phyloP scores from a whole-genome alignment of 139 green algal genomes.

The Chlamydomonas eustigma region DNA sequence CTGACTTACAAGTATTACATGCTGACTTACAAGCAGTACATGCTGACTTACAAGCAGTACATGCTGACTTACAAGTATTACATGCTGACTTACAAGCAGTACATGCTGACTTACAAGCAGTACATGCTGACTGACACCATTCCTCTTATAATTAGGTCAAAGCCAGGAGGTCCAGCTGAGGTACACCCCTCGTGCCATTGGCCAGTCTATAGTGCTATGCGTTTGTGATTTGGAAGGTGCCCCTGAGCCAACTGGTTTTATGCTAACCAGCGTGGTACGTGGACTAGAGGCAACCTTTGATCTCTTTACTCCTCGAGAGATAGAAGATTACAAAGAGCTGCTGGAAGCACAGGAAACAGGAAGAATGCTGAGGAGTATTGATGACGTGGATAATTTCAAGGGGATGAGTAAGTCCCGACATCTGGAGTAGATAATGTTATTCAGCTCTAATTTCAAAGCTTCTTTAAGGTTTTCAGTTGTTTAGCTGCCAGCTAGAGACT shows the following conservation, averaged over 20 bases:
- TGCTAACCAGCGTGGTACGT: constrained; percentile 9
- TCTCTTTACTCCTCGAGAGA: constrained; percentile 29
- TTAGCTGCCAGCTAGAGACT: too few relatives aligned
- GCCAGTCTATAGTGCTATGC: constrained; percentile 25
- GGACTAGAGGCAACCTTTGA: constrained; percentile 41
- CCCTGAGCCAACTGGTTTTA: constrained; percentile 29
- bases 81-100: too few relatives aligned
- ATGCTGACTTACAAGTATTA: too few relatives aligned
- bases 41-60: too few relatives aligned
- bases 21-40: too few relatives aligned
- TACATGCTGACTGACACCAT: too few relatives aligned
- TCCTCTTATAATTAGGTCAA: too few relatives aligned
- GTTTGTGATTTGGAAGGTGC: constrained; percentile 34
- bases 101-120: too few relatives aligned
- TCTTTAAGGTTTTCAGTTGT: neutral
- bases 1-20: too few relatives aligned
- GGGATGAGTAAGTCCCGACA: constrained; percentile 22
- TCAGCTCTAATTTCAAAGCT: neutral
- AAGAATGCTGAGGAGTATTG: neutral
- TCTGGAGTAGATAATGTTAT: neutral
- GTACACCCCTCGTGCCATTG: constrained; percentile 25
- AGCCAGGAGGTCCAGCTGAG: constrained; percentile 35
- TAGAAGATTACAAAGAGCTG: constrained; percentile 5
- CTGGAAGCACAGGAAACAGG: neutral
- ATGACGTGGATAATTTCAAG: constrained; percentile 29